A percentile compares a stretch with the other conserved stretches of the same genome.
Conservation (phyloP, 176 grass and related monocot species). For the Paspalum notatum region DNA sequence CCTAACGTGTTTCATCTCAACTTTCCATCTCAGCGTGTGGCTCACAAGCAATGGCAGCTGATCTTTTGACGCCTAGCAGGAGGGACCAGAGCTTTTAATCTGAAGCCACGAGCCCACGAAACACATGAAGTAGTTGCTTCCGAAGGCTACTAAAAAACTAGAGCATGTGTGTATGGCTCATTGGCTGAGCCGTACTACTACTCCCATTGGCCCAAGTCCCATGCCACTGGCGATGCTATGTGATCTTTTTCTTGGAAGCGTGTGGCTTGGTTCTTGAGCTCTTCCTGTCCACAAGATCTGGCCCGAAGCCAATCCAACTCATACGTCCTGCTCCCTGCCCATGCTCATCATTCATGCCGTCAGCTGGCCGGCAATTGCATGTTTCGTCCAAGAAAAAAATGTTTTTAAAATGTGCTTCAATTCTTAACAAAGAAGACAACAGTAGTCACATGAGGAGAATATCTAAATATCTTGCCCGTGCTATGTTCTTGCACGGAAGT, state of each 20-base stretch:
- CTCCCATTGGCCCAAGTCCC: neutral
- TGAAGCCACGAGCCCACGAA: too few species aligned
- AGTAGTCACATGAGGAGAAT: neutral
- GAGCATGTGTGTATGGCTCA: neutral
- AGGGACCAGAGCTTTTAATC: too few species aligned
- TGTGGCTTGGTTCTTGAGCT: slow-evolving; percentile 12
- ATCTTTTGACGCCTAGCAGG: too few species aligned
- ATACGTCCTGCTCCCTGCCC: slow-evolving; percentile 14
- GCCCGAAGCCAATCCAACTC: neutral
- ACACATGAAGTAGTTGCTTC: too few species aligned
- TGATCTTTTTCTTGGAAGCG: slow-evolving; percentile 35
- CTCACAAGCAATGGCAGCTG: too few species aligned
- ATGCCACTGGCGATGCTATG: neutral
- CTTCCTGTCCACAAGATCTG: slow-evolving; percentile 12
- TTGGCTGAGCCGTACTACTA: neutral
- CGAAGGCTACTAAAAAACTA: too few species aligned
- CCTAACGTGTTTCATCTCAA: too few species aligned
- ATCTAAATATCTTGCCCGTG: neutral
- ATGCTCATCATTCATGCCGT: neutral
- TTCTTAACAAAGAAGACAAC: neutral
- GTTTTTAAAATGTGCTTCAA: neutral
- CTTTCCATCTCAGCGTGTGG: too few species aligned
- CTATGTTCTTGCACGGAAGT: neutral
- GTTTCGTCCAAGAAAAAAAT: neutral
- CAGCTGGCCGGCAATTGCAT: neutral